Evolutionary conservation across 2,329 filamentous ascomycete genomes (phyloP).

Genomic region (Diaporthe citri): DNA sequence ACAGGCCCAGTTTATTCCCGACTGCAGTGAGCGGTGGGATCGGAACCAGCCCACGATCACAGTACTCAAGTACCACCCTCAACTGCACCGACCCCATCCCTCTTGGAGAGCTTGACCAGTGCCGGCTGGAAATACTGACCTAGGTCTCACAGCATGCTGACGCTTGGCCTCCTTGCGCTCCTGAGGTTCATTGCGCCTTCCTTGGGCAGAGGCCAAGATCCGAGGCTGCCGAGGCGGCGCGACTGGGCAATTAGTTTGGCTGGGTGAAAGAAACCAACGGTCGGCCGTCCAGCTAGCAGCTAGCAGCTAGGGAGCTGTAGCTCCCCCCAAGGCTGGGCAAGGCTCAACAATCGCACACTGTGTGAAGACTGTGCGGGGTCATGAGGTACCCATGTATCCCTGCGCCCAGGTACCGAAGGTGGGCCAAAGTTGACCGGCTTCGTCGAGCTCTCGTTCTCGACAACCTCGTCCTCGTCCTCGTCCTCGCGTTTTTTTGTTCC

Average conservation of each 20-base stretch:
- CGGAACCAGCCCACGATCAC: constrained; percentile 11
- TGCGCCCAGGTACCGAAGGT: background rate
- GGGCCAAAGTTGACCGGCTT: background rate
- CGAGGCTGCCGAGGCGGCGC: constrained; percentile 36
- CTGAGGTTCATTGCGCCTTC: background rate
- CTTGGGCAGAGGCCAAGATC: constrained; percentile 23
- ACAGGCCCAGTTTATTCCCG: constrained; percentile 12
- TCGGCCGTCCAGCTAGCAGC: constrained; percentile 7
- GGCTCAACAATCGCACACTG: constrained; percentile 7
- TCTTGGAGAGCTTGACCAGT: background rate
- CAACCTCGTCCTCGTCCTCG: constrained; percentile 11
- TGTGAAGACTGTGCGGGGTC: constrained; percentile 10
- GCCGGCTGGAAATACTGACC: background rate
- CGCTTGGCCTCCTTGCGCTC: background rate
- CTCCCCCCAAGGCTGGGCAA: constrained; percentile 9
- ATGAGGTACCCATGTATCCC: background rate
- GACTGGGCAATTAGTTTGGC: background rate
- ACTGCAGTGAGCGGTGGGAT: background rate
- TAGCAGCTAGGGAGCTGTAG: background rate
- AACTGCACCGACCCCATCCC: background rate
- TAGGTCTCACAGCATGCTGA: constrained; percentile 15
- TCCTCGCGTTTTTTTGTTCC: background rate
- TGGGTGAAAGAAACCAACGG: constrained; percentile 8
- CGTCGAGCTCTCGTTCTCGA: background rate
- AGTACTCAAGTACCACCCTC: background rate